phyloP scores from a whole-genome alignment of 1,139 yeast genomes.

The Zygosaccharomyces sapae region DNA sequence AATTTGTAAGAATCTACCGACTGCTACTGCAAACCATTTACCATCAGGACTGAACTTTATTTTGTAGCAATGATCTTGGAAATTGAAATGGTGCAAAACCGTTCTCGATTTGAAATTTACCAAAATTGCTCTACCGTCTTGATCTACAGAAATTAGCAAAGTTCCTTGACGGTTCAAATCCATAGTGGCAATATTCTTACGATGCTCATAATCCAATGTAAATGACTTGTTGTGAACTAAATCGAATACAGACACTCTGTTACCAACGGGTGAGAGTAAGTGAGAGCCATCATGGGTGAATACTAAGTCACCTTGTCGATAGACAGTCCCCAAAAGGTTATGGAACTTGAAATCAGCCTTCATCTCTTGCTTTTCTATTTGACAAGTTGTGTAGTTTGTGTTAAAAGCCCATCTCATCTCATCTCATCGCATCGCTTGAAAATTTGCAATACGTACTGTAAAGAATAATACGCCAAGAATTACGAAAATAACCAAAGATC shows the following conservation, averaged over 20 bases:
- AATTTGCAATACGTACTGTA: slow-evolving; percentile 13
- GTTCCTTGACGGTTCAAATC: slow-evolving; percentile 83
- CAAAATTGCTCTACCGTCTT: slow-evolving; percentile 87
- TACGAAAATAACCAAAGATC: slow-evolving; percentile 2
- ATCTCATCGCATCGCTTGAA: slow-evolving; percentile 28
- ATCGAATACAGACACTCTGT: slow-evolving; percentile 85
- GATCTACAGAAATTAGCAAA: slow-evolving; percentile 78
- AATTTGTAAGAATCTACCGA: slow-evolving; percentile 78
- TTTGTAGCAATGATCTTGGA: slow-evolving; percentile 71
- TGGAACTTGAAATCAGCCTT: slow-evolving; percentile 66
- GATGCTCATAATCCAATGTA: slow-evolving; percentile 89
- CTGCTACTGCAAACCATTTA: slow-evolving; percentile 76
- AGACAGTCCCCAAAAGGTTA: slow-evolving; percentile 89
- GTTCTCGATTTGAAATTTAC: slow-evolving; percentile 80
- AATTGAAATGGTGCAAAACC: slow-evolving; percentile 93
- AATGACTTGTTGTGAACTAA: slow-evolving; percentile 77
- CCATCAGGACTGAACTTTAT: slow-evolving; percentile 89
- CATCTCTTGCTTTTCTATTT: slow-evolving; percentile 34
- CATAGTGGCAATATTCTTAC: slow-evolving; percentile 73
- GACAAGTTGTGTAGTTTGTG: background rate
- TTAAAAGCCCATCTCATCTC: slow-evolving; percentile 8
- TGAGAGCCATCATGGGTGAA: slow-evolving; percentile 84
- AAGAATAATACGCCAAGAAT: background rate
- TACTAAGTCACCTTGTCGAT: slow-evolving; percentile 83
- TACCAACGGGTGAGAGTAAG: slow-evolving; percentile 89